These are phyloP conservation scores for Rhizophagus clarus DNA, from an alignment of 192 early-diverging fungal genomes.

Conservation along the genomic window DNA sequence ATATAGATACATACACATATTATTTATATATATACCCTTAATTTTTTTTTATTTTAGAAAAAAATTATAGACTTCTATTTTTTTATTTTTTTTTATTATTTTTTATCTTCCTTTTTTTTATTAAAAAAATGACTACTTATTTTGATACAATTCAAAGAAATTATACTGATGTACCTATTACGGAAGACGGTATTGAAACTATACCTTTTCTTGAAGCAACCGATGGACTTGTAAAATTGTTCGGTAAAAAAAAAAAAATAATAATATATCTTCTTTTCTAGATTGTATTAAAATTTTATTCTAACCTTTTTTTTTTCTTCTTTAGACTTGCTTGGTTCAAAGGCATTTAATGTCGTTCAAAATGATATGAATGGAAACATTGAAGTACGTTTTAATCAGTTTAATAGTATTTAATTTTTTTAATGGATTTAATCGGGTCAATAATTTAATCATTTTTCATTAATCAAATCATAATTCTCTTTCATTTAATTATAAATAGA, in stretches of 20 bases:
- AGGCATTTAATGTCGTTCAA: conserved; percentile 86
- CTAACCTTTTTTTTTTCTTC: neutral
- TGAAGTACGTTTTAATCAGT: conserved; percentile 48
- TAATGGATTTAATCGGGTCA: neutral
- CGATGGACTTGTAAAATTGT: conserved; percentile 74
- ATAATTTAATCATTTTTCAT: neutral
- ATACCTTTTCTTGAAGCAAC: conserved; percentile 76
- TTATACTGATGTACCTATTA: conserved; percentile 69
- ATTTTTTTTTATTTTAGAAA: too few relatives aligned
- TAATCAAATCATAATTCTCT: neutral
- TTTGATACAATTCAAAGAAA: conserved; percentile 66
- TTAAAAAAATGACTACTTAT: conserved; percentile 38
- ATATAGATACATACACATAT: too few relatives aligned
- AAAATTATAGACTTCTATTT: too few relatives aligned
- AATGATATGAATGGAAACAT: conserved; percentile 93
- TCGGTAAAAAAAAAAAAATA: conserved; percentile 51
- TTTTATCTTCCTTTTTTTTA: too few relatives aligned
- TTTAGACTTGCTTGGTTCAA: conserved; percentile 66
- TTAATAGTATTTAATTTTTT: too few relatives aligned
- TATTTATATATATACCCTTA: too few relatives aligned
- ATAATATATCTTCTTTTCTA: neutral
- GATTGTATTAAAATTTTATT: neutral
- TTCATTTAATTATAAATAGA: conserved; percentile 62
- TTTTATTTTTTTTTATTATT: too few relatives aligned
- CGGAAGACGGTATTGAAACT: conserved; percentile 72